Evolutionary conservation across 768 basidiomycete genomes (phyloP), one percentile per base, ranked within the genome.

Genomic region (Mycena rebaudengoi): DNA sequence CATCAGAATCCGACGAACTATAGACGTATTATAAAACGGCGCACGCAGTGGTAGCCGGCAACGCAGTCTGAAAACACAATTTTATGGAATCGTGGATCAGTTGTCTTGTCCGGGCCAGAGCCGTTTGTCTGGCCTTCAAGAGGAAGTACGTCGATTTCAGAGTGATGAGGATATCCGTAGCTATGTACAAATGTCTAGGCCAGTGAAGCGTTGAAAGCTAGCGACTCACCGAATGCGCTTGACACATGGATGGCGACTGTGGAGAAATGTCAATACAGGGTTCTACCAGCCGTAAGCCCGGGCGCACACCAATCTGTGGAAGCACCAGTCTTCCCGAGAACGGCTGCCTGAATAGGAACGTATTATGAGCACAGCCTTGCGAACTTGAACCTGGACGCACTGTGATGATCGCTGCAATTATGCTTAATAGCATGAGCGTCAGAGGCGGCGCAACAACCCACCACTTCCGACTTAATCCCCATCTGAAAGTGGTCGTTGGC

Each of bases 121-220:
- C 58, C 48, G 49, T 26, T 41, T 60, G 10, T 5, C 49, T 33
- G 4, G 58, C 58, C 8, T 33, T 26, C 11, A 60, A 2, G 18
- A 60, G 26, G 25, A 41, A 51, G 33, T n/a, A 50, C 3, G 48
- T 60, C 14, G 59, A 49, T 26, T 32, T 21, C 39, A 11, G 46
- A 7, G 58, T 60, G 40, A 60, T 60, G 33, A 60, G 58, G 48
- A 60, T 12, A 26, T 60, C 58, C 26, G 58, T 49, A 7, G 49
- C 59, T 60, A 13, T n/a, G n/a, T n/a, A n/a, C n/a, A n/a, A n/a
- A n/a, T n/a, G n/a, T n/a, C n/a, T n/a, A n/a, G n/a, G n/a, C n/a
- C n/a, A n/a, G n/a, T n/a, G n/a, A n/a, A n/a, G n/a, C n/a, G n/a
- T n/a, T n/a, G n/a, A n/a, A n/a, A n/a, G n/a, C n/a, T n/a, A n/a